phyloP scores from a whole-genome alignment of 805 yeast species.

The Peterozyma xylosa region DNA sequence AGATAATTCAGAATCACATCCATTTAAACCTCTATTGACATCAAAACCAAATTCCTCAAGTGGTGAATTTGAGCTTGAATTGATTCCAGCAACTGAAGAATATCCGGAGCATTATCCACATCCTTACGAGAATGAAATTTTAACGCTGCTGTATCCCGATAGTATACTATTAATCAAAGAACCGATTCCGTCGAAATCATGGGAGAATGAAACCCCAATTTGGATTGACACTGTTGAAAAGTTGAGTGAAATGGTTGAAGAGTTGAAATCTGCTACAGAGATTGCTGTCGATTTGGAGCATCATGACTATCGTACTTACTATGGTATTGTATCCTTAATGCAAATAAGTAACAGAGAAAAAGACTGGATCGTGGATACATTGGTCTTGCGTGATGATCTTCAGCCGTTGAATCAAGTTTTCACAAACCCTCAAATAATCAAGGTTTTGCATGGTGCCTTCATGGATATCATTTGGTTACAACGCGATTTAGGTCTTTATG shows the following conservation, averaged over 20 bases:
- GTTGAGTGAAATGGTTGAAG: conserved; percentile 46
- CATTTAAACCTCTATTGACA: conserved; percentile 70
- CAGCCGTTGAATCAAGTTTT: conserved; percentile 63
- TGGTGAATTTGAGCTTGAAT: conserved; percentile 40
- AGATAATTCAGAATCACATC: conserved; percentile 61
- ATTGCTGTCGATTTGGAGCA: conserved; percentile 95
- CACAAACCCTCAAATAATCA: conserved; percentile 72
- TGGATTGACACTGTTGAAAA: conserved; percentile 64
- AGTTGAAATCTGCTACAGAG: conserved; percentile 43
- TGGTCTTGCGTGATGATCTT: conserved; percentile 69
- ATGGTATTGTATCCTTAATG: conserved; percentile 89
- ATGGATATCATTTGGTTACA: conserved; percentile 98
- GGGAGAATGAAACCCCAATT: conserved; percentile 56
- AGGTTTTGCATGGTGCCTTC: conserved; percentile 92
- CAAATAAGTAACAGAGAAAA: conserved; percentile 77
- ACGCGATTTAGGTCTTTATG: conserved; percentile 85
- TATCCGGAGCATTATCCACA: conserved; percentile 61
- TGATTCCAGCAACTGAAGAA: conserved; percentile 29
- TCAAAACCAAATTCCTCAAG: conserved; percentile 67
- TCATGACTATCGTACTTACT: conserved; percentile 85
- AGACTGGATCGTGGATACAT: conserved; percentile 85
- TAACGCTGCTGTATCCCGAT: conserved; percentile 60
- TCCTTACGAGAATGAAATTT: conserved; percentile 77
- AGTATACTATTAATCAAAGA: conserved; percentile 29
- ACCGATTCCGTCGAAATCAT: conserved; percentile 39